These are phyloP conservation scores for Termitomyces sp. DNA, from an alignment of 768 basidiomycete species.

Conservation along the genomic window DNA sequence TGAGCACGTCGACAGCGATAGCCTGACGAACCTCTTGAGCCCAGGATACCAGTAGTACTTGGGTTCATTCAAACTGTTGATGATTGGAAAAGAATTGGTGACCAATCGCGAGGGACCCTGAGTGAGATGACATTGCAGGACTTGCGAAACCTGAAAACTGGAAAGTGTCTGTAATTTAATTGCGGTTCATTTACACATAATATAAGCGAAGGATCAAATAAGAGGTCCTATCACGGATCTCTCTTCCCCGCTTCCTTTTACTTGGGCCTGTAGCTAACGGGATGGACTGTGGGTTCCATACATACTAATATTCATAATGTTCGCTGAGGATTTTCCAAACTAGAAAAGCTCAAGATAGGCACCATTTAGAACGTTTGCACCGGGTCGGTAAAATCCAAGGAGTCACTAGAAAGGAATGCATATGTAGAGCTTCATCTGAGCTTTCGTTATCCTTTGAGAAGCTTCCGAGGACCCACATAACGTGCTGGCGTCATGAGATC, in stretches of 20 bases:
- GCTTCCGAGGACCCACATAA: too few relatives aligned
- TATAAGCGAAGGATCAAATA: neutral
- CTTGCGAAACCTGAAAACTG: too few relatives aligned
- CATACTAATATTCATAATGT: neutral
- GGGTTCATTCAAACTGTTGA: too few relatives aligned
- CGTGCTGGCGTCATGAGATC: too few relatives aligned
- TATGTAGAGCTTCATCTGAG: too few relatives aligned
- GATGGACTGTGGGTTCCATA: conserved; percentile 56
- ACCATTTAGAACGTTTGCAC: conserved; percentile 80
- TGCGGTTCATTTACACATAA: neutral
- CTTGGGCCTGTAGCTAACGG: conserved; percentile 61
- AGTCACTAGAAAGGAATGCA: too few relatives aligned
- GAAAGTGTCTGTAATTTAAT: conserved; percentile 24
- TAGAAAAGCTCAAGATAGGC: neutral
- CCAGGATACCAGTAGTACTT: conserved; percentile 10
- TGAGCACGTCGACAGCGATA: conserved; percentile 22
- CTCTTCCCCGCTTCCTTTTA: conserved; percentile 40
- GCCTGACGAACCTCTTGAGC: conserved; percentile 23
- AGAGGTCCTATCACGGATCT: conserved; percentile 26
- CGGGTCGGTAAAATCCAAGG: conserved; percentile 74
- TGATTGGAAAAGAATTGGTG: neutral
- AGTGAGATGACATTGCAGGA: too few relatives aligned
- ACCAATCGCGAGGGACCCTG: too few relatives aligned
- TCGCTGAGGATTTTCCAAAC: neutral
- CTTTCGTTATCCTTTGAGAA: too few relatives aligned